Conservation (phyloP, 1,284 basidiomycete species). For the Psilocybe mexicana region DNA sequence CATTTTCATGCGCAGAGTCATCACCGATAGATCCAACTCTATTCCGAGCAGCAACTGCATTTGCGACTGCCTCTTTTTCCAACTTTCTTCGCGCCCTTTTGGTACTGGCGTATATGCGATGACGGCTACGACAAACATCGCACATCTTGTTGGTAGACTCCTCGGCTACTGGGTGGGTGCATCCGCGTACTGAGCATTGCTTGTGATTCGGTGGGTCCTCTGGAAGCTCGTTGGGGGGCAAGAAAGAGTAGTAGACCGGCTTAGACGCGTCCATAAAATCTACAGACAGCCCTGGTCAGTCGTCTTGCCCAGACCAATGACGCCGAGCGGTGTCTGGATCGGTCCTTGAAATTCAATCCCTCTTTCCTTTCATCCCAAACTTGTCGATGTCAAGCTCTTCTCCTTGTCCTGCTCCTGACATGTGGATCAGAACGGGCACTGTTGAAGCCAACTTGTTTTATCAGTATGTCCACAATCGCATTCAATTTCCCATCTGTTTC, state of each 20-base stretch:
- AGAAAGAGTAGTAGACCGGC: constrained; percentile 7
- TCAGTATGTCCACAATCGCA: no score
- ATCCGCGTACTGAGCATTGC: constrained; percentile 14
- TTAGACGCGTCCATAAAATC: constrained; percentile 17
- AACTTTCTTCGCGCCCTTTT: constrained; percentile 51
- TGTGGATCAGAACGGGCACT: no score
- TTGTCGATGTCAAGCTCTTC: no score
- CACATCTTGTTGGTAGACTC: constrained; percentile 48
- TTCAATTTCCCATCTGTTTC: no score
- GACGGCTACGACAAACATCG: constrained; percentile 48
- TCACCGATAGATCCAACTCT: background rate
- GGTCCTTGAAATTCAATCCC: background rate
- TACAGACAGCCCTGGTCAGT: background rate
- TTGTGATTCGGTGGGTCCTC: background rate
- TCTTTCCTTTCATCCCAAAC: background rate
- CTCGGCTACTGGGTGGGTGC: constrained; percentile 6
- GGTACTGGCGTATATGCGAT: constrained; percentile 52
- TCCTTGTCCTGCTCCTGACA: no score
- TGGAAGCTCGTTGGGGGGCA: background rate
- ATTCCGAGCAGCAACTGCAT: constrained; percentile 16
- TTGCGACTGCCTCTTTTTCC: constrained; percentile 43
- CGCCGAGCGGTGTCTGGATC: constrained; percentile 4
- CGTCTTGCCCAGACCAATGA: background rate
- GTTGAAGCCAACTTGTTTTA: no score
- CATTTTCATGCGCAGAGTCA: background rate